Percentiles rank a stretch among this genome's conserved stretches.
Conservation (phyloP, 106 monocot genomes). For the Apostasia shenzhenica region DNA sequence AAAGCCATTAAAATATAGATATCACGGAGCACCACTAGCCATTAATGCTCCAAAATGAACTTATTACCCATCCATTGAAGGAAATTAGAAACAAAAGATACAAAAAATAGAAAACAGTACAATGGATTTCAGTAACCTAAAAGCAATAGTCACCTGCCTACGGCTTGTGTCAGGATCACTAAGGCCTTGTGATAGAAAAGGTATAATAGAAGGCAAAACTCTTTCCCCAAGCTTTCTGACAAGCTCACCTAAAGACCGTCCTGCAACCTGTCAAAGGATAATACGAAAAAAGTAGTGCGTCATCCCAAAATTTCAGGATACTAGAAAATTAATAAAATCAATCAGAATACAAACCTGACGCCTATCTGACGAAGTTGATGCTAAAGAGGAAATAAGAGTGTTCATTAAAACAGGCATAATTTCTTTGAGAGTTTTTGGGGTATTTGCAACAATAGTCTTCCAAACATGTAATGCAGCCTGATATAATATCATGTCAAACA, state of each 20-base stretch:
- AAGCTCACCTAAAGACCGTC: slow-evolving; percentile 89
- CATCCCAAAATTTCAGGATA: not conserved
- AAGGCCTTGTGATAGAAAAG: slow-evolving; percentile 80
- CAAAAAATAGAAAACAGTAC: too few species aligned
- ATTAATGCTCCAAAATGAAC: too few species aligned
- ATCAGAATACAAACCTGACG: slow-evolving; percentile 55
- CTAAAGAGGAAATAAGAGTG: slow-evolving; percentile 90
- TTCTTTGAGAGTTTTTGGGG: slow-evolving; percentile 97
- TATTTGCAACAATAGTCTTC: slow-evolving; percentile 98
- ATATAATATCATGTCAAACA: slow-evolving; percentile 1
- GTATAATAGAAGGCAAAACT: slow-evolving; percentile 94
- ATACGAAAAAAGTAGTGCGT: not conserved
- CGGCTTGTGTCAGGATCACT: slow-evolving; percentile 64
- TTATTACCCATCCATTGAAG: too few species aligned
- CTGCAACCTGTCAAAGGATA: slow-evolving; percentile 64
- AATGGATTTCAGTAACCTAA: too few species aligned
- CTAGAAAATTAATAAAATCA: not conserved
- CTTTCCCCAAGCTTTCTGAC: slow-evolving; percentile 98
- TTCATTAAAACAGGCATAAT: slow-evolving; percentile 96
- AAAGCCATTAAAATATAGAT: too few species aligned
- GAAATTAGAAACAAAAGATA: too few species aligned
- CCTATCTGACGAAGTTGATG: slow-evolving; percentile 80
- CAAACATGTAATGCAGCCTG: slow-evolving; percentile 98
- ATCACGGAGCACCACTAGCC: too few species aligned
- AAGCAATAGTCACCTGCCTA: slow-evolving; percentile 66